Conservation (phyloP, 1,139 yeast genomes). For the Diutina scorzettiae region DNA sequence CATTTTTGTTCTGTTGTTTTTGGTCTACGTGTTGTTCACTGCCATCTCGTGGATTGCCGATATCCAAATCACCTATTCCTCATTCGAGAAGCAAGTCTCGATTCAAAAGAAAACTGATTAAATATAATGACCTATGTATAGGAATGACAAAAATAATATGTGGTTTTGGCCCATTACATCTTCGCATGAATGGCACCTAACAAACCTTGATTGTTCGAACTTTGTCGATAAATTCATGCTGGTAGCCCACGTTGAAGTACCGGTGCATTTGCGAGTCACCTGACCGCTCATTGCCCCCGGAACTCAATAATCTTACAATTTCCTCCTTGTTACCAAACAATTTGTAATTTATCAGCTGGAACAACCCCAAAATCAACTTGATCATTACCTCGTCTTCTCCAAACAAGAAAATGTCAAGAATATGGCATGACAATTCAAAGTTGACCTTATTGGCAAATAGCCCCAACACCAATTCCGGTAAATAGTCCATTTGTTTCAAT, state of each 20-base stretch:
- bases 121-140: too few relatives aligned
- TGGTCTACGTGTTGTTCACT: constrained; percentile 36
- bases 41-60: constrained; percentile 53
- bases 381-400: constrained; percentile 1
- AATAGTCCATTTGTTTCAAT: neutral
- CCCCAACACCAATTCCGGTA: constrained; percentile 1
- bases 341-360: constrained; percentile 2
- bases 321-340: constrained; percentile 2
- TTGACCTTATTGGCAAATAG: constrained; percentile 1
- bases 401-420: constrained; percentile 2
- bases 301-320: neutral
- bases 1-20: constrained; percentile 41
- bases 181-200: neutral
- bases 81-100: constrained; percentile 61
- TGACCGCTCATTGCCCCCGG: neutral
- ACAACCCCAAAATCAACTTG: constrained; percentile 3
- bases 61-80: constrained; percentile 55
- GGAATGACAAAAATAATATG: neutral
- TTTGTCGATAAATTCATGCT: constrained; percentile 1
- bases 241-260: constrained; percentile 5
- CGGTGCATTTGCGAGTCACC: neutral
- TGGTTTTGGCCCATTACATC: neutral
- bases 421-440: constrained; percentile 1
- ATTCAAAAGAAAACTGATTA: constrained; percentile 47
- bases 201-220: neutral